A percentile compares a stretch with the other conserved stretches of the same genome.
These are phyloP conservation scores for Grigorovia humatica DNA, from an alignment of 805 yeast species.

Conservation along the genomic window DNA sequence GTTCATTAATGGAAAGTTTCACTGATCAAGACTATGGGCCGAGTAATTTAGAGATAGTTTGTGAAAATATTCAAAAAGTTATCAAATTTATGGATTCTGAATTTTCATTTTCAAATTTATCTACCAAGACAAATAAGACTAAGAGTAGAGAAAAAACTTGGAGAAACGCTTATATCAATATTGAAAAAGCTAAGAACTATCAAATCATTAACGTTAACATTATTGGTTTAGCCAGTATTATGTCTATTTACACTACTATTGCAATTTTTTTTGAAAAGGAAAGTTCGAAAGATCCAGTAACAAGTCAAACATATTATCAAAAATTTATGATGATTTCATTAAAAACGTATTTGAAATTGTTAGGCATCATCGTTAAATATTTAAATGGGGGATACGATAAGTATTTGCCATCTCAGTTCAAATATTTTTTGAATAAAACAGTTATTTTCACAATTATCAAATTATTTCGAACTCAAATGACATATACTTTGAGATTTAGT, in stretches of 20 bases:
- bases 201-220: slow-evolving; percentile 10
- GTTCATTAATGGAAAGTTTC: slow-evolving; percentile 4
- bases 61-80: slow-evolving; percentile 6
- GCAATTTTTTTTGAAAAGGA: slow-evolving; percentile 11
- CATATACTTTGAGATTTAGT: slow-evolving; percentile 7
- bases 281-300: slow-evolving; percentile 2
- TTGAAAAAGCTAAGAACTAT: slow-evolving; percentile 4
- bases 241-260: slow-evolving; percentile 8
- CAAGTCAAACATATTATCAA: slow-evolving; percentile 6
- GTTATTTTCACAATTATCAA: slow-evolving; percentile 7
- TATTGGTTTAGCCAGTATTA: slow-evolving; percentile 6
- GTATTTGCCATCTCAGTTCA: slow-evolving; percentile 1
- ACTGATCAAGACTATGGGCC: not conserved
- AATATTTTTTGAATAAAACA: slow-evolving; percentile 8
- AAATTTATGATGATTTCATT: slow-evolving; percentile 4
- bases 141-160: slow-evolving; percentile 2
- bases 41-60: slow-evolving; percentile 5
- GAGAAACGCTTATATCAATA: slow-evolving; percentile 7
- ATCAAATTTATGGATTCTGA: slow-evolving; percentile 5
- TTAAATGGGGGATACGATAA: slow-evolving; percentile 4
- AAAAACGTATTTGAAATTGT: slow-evolving; percentile 3
- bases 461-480: slow-evolving; percentile 10
- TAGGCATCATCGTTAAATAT: slow-evolving; percentile 4
- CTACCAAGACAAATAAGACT: not conserved
- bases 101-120: slow-evolving; percentile 8